phyloP scores from a whole-genome alignment of 306 rosid genomes.

The Alnus rubra region DNA sequence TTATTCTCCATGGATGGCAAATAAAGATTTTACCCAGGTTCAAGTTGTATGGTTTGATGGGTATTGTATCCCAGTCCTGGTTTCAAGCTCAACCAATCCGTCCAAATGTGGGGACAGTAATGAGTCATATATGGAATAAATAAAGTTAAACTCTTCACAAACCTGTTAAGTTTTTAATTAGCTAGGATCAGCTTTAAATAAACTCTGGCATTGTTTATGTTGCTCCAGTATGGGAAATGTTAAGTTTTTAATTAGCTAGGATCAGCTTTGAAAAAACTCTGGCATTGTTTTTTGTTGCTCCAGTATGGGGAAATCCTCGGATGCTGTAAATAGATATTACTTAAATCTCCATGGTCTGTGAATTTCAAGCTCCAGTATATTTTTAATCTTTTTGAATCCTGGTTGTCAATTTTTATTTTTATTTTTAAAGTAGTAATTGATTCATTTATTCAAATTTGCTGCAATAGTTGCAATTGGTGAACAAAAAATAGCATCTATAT shows the following conservation, averaged over 20 bases:
- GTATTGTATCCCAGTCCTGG: neutral
- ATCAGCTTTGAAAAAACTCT: too few relatives aligned
- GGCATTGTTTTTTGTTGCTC: neutral
- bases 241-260: neutral
- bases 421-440: too few relatives aligned
- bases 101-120: neutral
- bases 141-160: neutral
- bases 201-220: neutral
- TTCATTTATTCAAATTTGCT: neutral
- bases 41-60: neutral
- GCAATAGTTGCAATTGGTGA: neutral
- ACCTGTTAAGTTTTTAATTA: neutral
- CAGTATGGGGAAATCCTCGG: neutral
- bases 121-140: neutral
- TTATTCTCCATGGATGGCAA: neutral
- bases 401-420: neutral
- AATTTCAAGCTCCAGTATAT: neutral
- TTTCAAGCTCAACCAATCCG: neutral
- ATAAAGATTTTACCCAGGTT: neutral
- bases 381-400: neutral
- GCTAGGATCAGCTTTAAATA: neutral
- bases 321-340: conserved; percentile 3
- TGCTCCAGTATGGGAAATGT: neutral
- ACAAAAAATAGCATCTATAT: neutral
- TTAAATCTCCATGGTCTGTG: neutral